phyloP scores from a whole-genome alignment of 805 yeast genomes.

The Starmerella bacillaris region DNA sequence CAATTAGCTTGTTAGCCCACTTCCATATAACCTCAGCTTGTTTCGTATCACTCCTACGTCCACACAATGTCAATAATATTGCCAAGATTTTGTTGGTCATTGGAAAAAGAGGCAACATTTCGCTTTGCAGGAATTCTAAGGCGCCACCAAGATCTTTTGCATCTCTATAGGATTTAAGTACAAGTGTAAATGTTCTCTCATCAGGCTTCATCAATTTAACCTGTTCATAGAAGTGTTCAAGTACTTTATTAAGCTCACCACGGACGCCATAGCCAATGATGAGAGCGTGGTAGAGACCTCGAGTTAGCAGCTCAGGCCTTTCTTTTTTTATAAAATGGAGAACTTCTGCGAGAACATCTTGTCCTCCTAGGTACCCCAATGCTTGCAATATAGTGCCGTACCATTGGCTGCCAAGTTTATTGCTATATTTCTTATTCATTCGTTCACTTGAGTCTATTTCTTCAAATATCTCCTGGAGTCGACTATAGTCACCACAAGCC shows the following conservation, averaged over 20 bases:
- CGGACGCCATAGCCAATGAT: constrained; percentile 27
- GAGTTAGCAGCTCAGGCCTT: constrained; percentile 31
- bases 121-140: constrained; percentile 15
- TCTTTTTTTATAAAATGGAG: constrained; percentile 32
- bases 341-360: constrained; percentile 31
- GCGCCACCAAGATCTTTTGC: constrained; percentile 24
- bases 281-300: constrained; percentile 29
- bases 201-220: constrained; percentile 21
- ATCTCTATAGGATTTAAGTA: constrained; percentile 26
- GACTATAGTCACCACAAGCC: constrained; percentile 32
- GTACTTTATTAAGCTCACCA: constrained; percentile 25
- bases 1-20: constrained; percentile 16
- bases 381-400: constrained; percentile 46
- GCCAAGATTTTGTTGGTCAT: constrained; percentile 17
- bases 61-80: constrained; percentile 19
- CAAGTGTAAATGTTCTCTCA: constrained; percentile 21
- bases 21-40: constrained; percentile 18
- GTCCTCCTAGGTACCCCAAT: constrained; percentile 34
- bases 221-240: constrained; percentile 25
- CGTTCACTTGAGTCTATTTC: constrained; percentile 3
- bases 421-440: background rate
- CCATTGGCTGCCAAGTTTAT: constrained; percentile 27
- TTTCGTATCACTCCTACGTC: constrained; percentile 16
- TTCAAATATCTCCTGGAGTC: constrained; percentile 40
- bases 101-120: constrained; percentile 15